These are phyloP conservation scores for Aspergillus pseudoterreus DNA, from an alignment of 2,329 filamentous ascomycete species.

Conservation along the genomic window DNA sequence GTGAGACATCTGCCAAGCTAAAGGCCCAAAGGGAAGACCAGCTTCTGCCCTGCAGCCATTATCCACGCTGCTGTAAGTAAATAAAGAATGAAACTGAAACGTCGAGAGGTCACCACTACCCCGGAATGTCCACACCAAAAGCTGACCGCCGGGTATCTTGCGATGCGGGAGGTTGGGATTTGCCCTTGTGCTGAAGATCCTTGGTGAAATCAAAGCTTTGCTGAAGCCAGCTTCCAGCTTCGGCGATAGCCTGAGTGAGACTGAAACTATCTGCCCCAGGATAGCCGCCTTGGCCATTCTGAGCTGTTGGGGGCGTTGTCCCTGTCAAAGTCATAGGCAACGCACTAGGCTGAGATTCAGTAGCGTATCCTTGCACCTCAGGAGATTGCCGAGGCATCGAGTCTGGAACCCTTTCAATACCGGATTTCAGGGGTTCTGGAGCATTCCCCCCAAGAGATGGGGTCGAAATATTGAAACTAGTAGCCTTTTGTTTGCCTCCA, in stretches of 20 bases:
- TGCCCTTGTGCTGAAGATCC: slow-evolving; percentile 23
- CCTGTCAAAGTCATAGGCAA: slow-evolving; percentile 31
- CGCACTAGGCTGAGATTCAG: slow-evolving; percentile 12
- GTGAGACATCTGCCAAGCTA: background rate
- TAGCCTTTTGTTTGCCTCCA: slow-evolving; percentile 19
- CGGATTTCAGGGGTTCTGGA: background rate
- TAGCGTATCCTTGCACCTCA: background rate
- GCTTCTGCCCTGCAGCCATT: background rate
- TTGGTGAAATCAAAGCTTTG: slow-evolving; percentile 42
- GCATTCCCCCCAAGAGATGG: background rate
- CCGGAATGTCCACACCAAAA: slow-evolving; percentile 14
- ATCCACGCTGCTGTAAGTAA: background rate
- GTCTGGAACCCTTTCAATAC: slow-evolving; percentile 7
- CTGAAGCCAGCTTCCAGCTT: slow-evolving; percentile 44
- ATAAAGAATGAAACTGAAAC: background rate
- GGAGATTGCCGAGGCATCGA: slow-evolving; percentile 3
- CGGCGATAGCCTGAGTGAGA: slow-evolving; percentile 42
- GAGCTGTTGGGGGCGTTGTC: slow-evolving; percentile 29
- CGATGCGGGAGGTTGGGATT: slow-evolving; percentile 11
- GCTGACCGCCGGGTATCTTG: slow-evolving; percentile 5
- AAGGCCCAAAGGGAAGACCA: background rate
- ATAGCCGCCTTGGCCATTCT: slow-evolving; percentile 32
- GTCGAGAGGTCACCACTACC: background rate
- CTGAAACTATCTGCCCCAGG: slow-evolving; percentile 37
- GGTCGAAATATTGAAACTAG: slow-evolving; percentile 12